Evolutionary conservation across 2,329 filamentous ascomycete species (phyloP).

Genomic region (Botryotinia calthae): DNA sequence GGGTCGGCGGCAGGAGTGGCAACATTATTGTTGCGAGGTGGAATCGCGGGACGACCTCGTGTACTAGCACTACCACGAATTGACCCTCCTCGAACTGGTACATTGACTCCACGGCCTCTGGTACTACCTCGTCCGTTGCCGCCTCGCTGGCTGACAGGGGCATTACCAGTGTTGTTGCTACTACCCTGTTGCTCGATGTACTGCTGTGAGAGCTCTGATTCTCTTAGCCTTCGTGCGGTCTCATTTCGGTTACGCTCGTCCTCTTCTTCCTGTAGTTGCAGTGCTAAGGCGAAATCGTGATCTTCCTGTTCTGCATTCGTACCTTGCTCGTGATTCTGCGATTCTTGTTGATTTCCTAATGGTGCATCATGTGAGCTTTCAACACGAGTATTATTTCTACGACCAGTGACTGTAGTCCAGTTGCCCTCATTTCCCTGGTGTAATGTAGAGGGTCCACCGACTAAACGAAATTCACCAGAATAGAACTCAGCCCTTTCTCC

Average conservation of each 20-base stretch:
- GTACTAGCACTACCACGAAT: constrained; percentile 17
- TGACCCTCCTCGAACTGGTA: constrained; percentile 5
- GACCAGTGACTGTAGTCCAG: constrained; percentile 30
- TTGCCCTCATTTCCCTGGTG: constrained; percentile 19
- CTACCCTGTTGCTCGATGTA: constrained; percentile 65
- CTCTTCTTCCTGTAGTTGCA: constrained; percentile 94
- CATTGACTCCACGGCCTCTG: neutral
- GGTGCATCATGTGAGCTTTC: constrained; percentile 10
- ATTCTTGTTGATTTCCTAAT: constrained; percentile 11
- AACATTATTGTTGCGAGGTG: constrained; percentile 17
- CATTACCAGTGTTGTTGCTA: constrained; percentile 36
- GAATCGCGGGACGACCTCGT: constrained; percentile 21
- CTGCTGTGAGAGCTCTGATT: constrained; percentile 66
- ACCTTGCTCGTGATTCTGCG: constrained; percentile 23
- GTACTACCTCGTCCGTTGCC: constrained; percentile 26
- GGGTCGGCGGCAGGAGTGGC: constrained; percentile 32
- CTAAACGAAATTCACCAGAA: constrained; percentile 83
- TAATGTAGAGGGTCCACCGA: constrained; percentile 56
- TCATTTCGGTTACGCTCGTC: constrained; percentile 69
- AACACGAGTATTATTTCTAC: constrained; percentile 10
- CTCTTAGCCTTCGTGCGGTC: constrained; percentile 60
- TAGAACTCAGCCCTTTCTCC: constrained; percentile 81
- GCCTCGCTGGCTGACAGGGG: constrained; percentile 32
- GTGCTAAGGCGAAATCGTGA: constrained; percentile 76
- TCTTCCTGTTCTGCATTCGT: constrained; percentile 67